These are phyloP conservation scores for Exophiala dermatitidis DNA, from an alignment of 2,329 filamentous ascomycete species.

Conservation along the genomic window DNA sequence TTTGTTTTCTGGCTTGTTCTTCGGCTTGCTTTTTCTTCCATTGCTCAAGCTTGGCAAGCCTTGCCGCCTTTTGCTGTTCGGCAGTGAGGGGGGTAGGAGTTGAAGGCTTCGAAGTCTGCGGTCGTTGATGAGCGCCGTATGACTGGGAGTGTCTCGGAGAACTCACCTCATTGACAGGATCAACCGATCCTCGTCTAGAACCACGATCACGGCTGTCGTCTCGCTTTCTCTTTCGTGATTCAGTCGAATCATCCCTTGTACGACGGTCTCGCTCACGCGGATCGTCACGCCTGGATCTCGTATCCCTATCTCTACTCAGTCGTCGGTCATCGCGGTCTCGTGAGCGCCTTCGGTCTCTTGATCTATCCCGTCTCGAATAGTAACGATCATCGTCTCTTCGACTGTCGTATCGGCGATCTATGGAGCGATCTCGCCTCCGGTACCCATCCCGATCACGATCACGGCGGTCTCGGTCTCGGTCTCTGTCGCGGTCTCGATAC, in stretches of 20 bases:
- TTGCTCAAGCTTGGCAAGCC: slow-evolving; percentile 72
- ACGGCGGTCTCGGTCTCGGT: slow-evolving; percentile 32
- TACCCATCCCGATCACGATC: slow-evolving; percentile 53
- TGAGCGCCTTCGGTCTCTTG: slow-evolving; percentile 58
- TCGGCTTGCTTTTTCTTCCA: slow-evolving; percentile 86
- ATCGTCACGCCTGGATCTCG: slow-evolving; percentile 64
- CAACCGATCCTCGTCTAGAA: slow-evolving; percentile 43
- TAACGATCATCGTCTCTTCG: slow-evolving; percentile 60
- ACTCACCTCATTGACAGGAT: slow-evolving; percentile 54
- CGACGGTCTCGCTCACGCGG: slow-evolving; percentile 58
- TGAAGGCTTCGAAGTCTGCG: slow-evolving; percentile 50
- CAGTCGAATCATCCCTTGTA: slow-evolving; percentile 63
- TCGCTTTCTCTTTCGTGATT: slow-evolving; percentile 61
- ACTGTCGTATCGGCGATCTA: slow-evolving; percentile 48
- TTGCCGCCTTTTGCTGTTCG: slow-evolving; percentile 70
- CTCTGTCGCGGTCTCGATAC: slow-evolving; percentile 23
- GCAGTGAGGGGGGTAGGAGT: slow-evolving; percentile 49
- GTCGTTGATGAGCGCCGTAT: slow-evolving; percentile 24
- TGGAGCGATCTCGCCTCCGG: slow-evolving; percentile 62
- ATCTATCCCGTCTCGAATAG: slow-evolving; percentile 55
- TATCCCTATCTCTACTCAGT: slow-evolving; percentile 62
- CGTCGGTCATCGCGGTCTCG: slow-evolving; percentile 48
- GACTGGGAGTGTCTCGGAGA: not conserved
- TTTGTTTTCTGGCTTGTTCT: slow-evolving; percentile 64
- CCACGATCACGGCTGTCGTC: slow-evolving; percentile 56